Percentiles rank a stretch among this genome's conserved stretches.
phyloP scores from a whole-genome alignment of 2,329 filamentous ascomycete genomes.

The Magnaporthiopsis poae region DNA sequence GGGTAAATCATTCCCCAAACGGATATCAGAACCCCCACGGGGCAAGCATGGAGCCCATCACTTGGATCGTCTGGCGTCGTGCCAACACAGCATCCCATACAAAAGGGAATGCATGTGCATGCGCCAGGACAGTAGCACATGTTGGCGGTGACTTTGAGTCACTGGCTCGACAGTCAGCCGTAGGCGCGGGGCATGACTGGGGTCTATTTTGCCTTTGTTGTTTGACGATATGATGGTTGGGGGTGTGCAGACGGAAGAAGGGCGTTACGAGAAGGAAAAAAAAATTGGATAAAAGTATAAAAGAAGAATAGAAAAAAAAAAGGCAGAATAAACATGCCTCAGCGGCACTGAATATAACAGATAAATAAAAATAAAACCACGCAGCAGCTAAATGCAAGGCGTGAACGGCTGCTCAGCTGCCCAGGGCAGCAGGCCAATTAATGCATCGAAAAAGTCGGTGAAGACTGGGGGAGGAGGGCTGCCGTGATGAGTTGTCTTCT shows the following conservation, averaged over 20 bases:
- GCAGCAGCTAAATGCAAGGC: not conserved
- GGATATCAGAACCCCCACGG: not conserved
- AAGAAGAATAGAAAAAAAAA: no score
- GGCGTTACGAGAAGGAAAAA: not conserved
- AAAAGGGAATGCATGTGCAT: not conserved
- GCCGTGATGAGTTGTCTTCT: not conserved
- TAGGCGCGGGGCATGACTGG: not conserved
- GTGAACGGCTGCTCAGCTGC: not conserved
- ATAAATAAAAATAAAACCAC: not conserved
- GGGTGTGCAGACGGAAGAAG: not conserved
- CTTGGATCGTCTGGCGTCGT: not conserved
- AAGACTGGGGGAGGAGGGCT: not conserved
- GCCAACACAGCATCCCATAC: not conserved
- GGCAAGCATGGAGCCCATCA: not conserved
- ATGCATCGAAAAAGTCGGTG: conserved; percentile 2
- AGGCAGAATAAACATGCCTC: not conserved
- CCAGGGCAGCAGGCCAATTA: not conserved
- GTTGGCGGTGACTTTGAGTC: not conserved
- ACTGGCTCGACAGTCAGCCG: not conserved
- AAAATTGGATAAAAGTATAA: not conserved
- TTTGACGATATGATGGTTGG: not conserved
- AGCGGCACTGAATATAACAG: not conserved
- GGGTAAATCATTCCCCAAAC: not conserved
- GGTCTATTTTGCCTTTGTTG: not conserved
- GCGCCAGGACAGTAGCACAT: not conserved